Evolutionary conservation across 805 yeast genomes (phyloP).

Genomic region (Spathaspora passalidarum): DNA sequence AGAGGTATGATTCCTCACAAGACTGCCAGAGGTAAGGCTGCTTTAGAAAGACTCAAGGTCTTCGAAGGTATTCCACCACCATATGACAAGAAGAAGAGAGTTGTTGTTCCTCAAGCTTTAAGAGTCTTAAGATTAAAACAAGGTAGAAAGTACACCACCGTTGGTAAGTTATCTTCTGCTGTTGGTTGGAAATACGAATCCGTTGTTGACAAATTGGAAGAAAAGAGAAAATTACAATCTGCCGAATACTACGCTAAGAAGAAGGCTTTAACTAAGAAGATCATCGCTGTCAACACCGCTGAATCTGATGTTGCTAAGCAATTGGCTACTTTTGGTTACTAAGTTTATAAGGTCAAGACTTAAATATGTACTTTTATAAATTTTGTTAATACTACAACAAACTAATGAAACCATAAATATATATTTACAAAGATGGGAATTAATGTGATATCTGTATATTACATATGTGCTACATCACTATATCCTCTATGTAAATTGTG

Average conservation of each 20-base stretch:
- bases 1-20: slow-evolving; percentile 99
- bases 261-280: slow-evolving; percentile 93
- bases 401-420: background rate
- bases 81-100: slow-evolving; percentile 99
- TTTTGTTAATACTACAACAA: background rate
- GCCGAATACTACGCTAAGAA: slow-evolving; percentile 99
- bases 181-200: slow-evolving; percentile 99
- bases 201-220: slow-evolving; percentile 95
- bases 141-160: slow-evolving; percentile 99
- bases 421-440: background rate
- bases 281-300: slow-evolving; percentile 83
- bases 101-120: slow-evolving; percentile 99
- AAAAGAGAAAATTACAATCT: slow-evolving; percentile 98
- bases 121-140: slow-evolving; percentile 98
- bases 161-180: slow-evolving; percentile 92
- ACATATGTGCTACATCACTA: background rate
- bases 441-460: no score
- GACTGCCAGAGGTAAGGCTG: slow-evolving; percentile 99
- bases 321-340: slow-evolving; percentile 97
- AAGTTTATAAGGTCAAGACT: slow-evolving; percentile 34
- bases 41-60: slow-evolving; percentile 98
- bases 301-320: slow-evolving; percentile 87
- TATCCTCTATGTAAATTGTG: background rate
- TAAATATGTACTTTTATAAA: background rate
- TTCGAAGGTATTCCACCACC: slow-evolving; percentile 99